A percentile compares a stretch with the other conserved stretches of the same genome.
These are phyloP conservation scores for Solanum pimpinellifolium DNA, from an alignment of 257 asterid species.

Conservation along the genomic window DNA sequence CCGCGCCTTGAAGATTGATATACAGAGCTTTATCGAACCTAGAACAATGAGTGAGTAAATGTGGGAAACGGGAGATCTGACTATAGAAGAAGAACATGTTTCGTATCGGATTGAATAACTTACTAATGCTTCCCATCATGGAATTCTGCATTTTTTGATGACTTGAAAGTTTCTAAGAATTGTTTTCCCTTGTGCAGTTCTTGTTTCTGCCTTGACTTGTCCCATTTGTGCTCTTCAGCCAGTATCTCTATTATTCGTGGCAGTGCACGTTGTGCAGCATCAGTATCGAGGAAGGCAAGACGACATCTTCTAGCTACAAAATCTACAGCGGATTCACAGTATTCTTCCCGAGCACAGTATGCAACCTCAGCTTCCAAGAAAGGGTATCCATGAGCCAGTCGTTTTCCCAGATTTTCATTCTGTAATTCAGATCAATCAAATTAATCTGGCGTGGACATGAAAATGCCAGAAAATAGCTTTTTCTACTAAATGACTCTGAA, in stretches of 20 bases:
- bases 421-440: slow-evolving; percentile 4
- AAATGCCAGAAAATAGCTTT: not conserved
- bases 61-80: not conserved
- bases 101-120: not conserved
- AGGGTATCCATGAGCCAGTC: slow-evolving; percentile 98
- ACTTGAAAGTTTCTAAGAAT: slow-evolving; percentile 87
- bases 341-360: slow-evolving; percentile 87
- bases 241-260: slow-evolving; percentile 70
- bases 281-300: slow-evolving; percentile 94
- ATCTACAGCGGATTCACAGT: slow-evolving; percentile 92
- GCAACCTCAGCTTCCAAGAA: slow-evolving; percentile 96
- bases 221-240: slow-evolving; percentile 87
- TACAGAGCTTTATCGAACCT: not conserved
- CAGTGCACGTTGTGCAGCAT: slow-evolving; percentile 80
- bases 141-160: slow-evolving; percentile 84
- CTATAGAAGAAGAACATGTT: not conserved
- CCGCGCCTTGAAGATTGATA: not conserved
- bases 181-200: slow-evolving; percentile 49
- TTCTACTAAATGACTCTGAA: not conserved
- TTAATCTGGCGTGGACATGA: not conserved
- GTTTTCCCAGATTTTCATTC: slow-evolving; percentile 91
- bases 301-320: slow-evolving; percentile 93
- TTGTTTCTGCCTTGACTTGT: slow-evolving; percentile 59
- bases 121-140: slow-evolving; percentile 77
- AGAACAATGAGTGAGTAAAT: not conserved